These are phyloP conservation scores for Penicillium crystallinum DNA, from an alignment of 495 filamentous ascomycete genomes.

Conservation along the genomic window DNA sequence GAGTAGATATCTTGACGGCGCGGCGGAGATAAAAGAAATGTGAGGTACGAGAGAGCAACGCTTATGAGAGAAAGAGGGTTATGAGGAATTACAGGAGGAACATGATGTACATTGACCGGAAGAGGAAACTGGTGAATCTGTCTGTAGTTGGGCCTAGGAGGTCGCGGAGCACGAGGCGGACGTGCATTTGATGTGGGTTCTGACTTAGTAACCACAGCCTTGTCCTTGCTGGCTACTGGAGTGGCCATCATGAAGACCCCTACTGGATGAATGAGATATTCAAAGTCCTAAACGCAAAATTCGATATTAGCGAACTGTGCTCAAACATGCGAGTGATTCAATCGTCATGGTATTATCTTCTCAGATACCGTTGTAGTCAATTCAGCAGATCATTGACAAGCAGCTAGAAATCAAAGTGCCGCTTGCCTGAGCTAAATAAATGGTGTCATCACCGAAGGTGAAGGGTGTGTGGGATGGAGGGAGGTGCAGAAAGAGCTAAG, in stretches of 20 bases:
- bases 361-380: constrained; percentile 99
- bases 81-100: constrained; percentile 83
- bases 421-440: constrained; percentile 42
- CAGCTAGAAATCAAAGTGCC: constrained; percentile 69
- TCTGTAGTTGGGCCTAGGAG: constrained; percentile 61
- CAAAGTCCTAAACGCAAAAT: constrained; percentile 9
- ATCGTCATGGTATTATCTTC: constrained; percentile 32
- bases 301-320: constrained; percentile 22
- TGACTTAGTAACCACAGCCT: constrained; percentile 11
- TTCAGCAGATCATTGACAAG: constrained; percentile 64
- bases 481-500: not conserved
- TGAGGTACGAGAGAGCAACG: constrained; percentile 68
- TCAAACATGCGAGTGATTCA: constrained; percentile 4
- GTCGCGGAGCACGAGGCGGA: constrained; percentile 32
- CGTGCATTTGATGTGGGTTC: constrained; percentile 12
- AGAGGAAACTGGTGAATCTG: constrained; percentile 73
- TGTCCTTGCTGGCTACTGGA: constrained; percentile 10
- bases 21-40: constrained; percentile 61
- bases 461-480: constrained; percentile 1
- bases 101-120: constrained; percentile 72
- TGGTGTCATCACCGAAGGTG: constrained; percentile 43
- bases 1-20: constrained; percentile 68
- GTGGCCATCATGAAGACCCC: constrained; percentile 13
- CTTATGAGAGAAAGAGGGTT: constrained; percentile 86
- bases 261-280: constrained; percentile 11